These are phyloP conservation scores for Clonostachys rosea DNA, from an alignment of 2,329 filamentous ascomycete genomes.

Conservation along the genomic window DNA sequence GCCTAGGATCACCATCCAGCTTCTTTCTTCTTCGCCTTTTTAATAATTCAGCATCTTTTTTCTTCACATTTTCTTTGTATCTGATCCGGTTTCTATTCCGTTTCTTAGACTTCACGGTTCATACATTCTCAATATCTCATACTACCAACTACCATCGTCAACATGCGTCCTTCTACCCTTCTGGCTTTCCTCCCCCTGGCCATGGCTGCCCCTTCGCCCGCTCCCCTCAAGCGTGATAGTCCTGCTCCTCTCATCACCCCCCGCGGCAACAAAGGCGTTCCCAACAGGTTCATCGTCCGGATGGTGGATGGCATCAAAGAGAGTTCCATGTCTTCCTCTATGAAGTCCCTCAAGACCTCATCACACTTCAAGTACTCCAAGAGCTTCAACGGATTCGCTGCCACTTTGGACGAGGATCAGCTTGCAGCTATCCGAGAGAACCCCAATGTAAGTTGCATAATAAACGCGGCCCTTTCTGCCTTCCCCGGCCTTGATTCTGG, in stretches of 20 bases:
- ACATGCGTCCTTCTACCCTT: constrained; percentile 20
- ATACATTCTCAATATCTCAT: too few relatives aligned
- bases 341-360: constrained; percentile 8
- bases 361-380: constrained; percentile 12
- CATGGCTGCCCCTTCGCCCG: constrained; percentile 14
- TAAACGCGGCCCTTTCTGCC: neutral
- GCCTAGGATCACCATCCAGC: too few relatives aligned
- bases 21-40: too few relatives aligned
- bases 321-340: constrained; percentile 5
- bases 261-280: constrained; percentile 7
- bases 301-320: constrained; percentile 9
- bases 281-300: constrained; percentile 18
- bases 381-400: constrained; percentile 13
- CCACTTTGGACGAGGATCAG: constrained; percentile 8
- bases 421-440: constrained; percentile 9
- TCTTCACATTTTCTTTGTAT: too few relatives aligned
- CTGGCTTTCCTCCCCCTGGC: constrained; percentile 21
- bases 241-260: constrained; percentile 12
- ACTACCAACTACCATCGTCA: too few relatives aligned
- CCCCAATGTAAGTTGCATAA: constrained; percentile 7
- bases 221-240: constrained; percentile 12
- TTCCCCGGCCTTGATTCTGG: neutral
- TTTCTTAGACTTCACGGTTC: too few relatives aligned
- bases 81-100: too few relatives aligned
- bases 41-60: too few relatives aligned